These are phyloP conservation scores for Aspergillus baeticus DNA, from an alignment of 495 filamentous ascomycete species.

Conservation along the genomic window DNA sequence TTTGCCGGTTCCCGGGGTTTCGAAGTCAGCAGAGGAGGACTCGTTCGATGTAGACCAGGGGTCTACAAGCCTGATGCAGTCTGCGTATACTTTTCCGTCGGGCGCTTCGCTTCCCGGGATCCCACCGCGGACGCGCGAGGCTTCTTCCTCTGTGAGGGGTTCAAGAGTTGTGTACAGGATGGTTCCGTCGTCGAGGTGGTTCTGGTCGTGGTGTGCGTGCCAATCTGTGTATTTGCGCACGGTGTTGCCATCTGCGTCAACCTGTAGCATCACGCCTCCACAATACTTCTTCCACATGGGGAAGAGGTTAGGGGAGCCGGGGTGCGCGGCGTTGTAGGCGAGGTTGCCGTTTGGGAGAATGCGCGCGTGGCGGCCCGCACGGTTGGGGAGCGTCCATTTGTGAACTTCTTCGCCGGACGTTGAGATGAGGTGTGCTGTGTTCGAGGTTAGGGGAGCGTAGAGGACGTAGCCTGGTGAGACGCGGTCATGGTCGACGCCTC, in stretches of 20 bases:
- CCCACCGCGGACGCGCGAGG: slow-evolving; percentile 35
- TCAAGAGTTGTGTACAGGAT: slow-evolving; percentile 45
- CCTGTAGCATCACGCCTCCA: slow-evolving; percentile 44
- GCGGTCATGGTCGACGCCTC: slow-evolving; percentile 36
- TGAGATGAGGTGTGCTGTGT: slow-evolving; percentile 40
- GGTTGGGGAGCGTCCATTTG: slow-evolving; percentile 41
- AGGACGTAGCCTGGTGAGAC: slow-evolving; percentile 45
- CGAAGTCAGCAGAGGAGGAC: slow-evolving; percentile 28
- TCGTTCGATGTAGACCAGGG: slow-evolving; percentile 17
- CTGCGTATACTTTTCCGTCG: slow-evolving; percentile 37
- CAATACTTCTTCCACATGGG: slow-evolving; percentile 48
- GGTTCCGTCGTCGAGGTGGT: slow-evolving; percentile 42
- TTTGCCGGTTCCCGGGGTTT: slow-evolving; percentile 16
- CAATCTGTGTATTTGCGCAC: slow-evolving; percentile 40
- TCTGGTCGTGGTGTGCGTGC: slow-evolving; percentile 45
- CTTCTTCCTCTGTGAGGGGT: slow-evolving; percentile 33
- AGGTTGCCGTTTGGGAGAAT: slow-evolving; percentile 43
- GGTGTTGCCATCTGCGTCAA: slow-evolving; percentile 34
- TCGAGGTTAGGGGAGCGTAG: slow-evolving; percentile 40
- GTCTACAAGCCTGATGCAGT: slow-evolving; percentile 46
- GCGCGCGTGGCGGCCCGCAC: slow-evolving; percentile 41
- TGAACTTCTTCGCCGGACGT: slow-evolving; percentile 44
- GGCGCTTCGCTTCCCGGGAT: slow-evolving; percentile 39
- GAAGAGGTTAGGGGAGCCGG: slow-evolving; percentile 38
- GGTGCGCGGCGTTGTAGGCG: slow-evolving; percentile 44